Percentiles rank a stretch among this genome's conserved stretches.
Conservation (phyloP, 345 rosid genomes). For the Gossypioides kirkii region DNA sequence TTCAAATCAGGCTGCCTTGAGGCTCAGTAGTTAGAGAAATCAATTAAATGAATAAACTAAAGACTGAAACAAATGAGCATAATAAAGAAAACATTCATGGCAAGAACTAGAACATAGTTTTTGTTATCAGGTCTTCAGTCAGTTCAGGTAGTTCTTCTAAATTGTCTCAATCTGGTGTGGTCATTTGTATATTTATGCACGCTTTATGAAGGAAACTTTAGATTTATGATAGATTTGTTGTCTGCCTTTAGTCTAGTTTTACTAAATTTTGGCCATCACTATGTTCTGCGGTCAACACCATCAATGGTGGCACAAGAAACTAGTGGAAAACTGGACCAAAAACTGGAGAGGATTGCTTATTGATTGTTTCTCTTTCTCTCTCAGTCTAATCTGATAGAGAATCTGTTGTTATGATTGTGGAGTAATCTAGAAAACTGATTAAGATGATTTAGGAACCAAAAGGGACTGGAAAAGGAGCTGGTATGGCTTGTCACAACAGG, state of each 20-base stretch:
- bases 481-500: constrained; percentile 21
- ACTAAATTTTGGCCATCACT: background rate
- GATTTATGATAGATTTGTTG: background rate
- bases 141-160: background rate
- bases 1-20: constrained; percentile 8
- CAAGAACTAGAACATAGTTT: background rate
- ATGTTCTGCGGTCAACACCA: background rate
- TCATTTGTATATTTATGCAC: background rate
- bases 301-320: background rate
- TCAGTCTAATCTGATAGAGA: background rate
- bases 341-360: background rate
- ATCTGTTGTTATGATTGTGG: background rate
- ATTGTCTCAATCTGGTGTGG: background rate
- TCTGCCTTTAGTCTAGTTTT: background rate
- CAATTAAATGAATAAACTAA: background rate
- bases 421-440: background rate
- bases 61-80: background rate
- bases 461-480: constrained; percentile 11
- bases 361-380: background rate
- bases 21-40: background rate
- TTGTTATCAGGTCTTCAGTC: constrained; percentile 3
- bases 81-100: constrained; percentile 8
- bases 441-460: background rate
- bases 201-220: background rate
- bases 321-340: background rate